Conservation (phyloP, 2,329 filamentous ascomycete genomes). For the Cladophialophora psammophila region DNA sequence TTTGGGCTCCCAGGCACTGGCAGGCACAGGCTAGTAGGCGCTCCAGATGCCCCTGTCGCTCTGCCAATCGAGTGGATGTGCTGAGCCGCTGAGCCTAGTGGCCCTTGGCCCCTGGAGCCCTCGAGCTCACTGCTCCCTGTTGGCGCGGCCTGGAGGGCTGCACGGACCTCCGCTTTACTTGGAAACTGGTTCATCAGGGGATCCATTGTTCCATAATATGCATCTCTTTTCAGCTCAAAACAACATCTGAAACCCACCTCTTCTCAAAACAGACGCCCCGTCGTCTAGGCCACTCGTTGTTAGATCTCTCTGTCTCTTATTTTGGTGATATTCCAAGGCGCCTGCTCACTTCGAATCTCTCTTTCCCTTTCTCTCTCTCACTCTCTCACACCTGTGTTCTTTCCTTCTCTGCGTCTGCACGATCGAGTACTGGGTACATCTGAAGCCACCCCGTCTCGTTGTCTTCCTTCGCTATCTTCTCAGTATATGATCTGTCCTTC, state of each 20-base stretch:
- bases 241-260: conserved; percentile 25
- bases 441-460: conserved; percentile 3
- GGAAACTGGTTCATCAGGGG: not conserved
- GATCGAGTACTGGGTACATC: not conserved
- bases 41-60: conserved; percentile 15
- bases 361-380: conserved; percentile 7
- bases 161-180: not conserved
- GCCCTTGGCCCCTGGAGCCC: not conserved
- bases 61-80: conserved; percentile 12
- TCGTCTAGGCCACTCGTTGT: conserved; percentile 15
- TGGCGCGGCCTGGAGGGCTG: not conserved
- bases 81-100: not conserved
- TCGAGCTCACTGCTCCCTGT: not conserved
- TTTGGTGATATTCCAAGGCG: conserved; percentile 9
- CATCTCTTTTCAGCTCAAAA: conserved; percentile 24
- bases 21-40: conserved; percentile 5
- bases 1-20: conserved; percentile 16
- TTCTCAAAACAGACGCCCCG: conserved; percentile 20
- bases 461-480: not conserved
- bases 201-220: not conserved
- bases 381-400: not conserved
- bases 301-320: conserved; percentile 1
- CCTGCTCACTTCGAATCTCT: conserved; percentile 16
- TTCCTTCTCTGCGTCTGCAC: conserved; percentile 4
- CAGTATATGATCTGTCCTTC: conserved; percentile 2